Conservation (phyloP, 1,284 basidiomycete species). For the Blastosporella zonata region DNA sequence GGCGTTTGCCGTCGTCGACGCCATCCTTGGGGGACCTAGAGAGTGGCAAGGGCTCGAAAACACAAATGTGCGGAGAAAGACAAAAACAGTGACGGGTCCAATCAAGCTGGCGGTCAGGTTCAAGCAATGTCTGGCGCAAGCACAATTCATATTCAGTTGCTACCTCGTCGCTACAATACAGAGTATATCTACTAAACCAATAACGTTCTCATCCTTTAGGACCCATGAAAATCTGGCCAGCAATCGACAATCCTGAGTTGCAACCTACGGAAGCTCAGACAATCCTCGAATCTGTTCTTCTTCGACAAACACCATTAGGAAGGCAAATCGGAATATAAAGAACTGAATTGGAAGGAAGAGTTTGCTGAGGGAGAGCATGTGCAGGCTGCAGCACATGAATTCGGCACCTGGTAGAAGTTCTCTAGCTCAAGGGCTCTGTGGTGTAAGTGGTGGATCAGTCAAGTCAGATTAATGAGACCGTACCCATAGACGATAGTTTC, state of each 20-base stretch:
- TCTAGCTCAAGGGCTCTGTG: too few relatives aligned
- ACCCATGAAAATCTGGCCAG: neutral
- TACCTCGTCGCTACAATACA: slow-evolving; percentile 1
- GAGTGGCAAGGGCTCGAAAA: slow-evolving; percentile 13
- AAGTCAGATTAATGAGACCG: too few relatives aligned
- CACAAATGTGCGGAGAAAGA: slow-evolving; percentile 18
- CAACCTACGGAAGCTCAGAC: too few relatives aligned
- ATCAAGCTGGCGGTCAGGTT: slow-evolving; percentile 19
- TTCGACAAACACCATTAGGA: too few relatives aligned
- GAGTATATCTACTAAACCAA: slow-evolving; percentile 7
- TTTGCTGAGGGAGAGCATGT: too few relatives aligned
- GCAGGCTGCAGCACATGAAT: too few relatives aligned
- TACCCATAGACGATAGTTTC: too few relatives aligned
- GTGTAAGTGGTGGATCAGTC: too few relatives aligned
- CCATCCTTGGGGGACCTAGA: slow-evolving; percentile 37
- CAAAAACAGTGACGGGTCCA: slow-evolving; percentile 19
- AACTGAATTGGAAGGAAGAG: too few relatives aligned
- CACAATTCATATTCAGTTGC: slow-evolving; percentile 6
- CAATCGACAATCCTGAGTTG: neutral
- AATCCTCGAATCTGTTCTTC: too few relatives aligned
- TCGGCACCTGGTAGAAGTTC: too few relatives aligned
- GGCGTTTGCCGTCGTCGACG: slow-evolving; percentile 59
- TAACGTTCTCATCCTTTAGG: neutral
- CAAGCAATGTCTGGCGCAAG: slow-evolving; percentile 12
- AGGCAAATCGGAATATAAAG: too few relatives aligned